A percentile compares a stretch with the other conserved stretches of the same genome.
These are phyloP conservation scores for Alectoria sarmentosa DNA, from an alignment of 495 filamentous ascomycete species.

Conservation along the genomic window DNA sequence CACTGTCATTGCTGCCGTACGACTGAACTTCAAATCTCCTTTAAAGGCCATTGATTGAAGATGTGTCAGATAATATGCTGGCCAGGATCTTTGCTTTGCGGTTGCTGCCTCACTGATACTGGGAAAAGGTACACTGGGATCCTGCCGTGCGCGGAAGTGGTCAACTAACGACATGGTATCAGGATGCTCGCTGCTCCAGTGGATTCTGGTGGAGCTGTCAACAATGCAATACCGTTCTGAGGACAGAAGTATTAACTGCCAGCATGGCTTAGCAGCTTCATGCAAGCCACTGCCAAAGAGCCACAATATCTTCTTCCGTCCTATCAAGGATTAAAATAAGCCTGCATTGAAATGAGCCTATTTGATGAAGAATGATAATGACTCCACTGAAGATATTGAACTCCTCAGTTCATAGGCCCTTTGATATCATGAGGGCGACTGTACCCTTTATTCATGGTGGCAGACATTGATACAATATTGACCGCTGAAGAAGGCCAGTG, in stretches of 20 bases:
- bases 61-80: constrained; percentile 46
- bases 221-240: constrained; percentile 49
- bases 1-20: constrained; percentile 46
- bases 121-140: too few species aligned
- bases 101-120: constrained; percentile 49
- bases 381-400: neutral
- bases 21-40: constrained; percentile 20
- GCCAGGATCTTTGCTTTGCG: constrained; percentile 52
- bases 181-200: constrained; percentile 51
- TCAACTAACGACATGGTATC: constrained; percentile 4
- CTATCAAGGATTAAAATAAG: neutral
- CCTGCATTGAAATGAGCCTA: too few species aligned
- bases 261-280: neutral
- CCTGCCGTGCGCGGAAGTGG: too few species aligned
- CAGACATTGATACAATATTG: neutral
- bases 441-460: too few species aligned
- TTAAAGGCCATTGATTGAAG: constrained; percentile 8
- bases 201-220: constrained; percentile 47
- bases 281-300: neutral
- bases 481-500: neutral
- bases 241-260: neutral
- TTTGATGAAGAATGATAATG: neutral
- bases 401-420: neutral
- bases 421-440: neutral
- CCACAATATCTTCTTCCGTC: neutral